Base-by-base conservation (phyloP, 2,329 filamentous ascomycete species). In the Lizonia empirigonia region DNA sequence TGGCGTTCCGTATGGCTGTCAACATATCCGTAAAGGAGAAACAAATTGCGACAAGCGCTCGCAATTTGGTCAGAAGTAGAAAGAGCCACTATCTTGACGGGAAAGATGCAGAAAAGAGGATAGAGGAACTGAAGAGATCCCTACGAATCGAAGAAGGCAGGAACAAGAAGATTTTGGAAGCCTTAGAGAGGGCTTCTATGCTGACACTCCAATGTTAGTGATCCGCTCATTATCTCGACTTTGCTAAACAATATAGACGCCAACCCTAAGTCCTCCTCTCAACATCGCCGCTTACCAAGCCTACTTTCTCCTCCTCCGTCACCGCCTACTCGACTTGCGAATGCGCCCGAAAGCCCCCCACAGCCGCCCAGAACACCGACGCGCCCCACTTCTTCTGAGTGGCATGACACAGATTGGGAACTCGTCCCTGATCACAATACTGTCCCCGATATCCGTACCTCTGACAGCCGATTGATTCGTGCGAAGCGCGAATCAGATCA, bases 21-120 rank as follows among this genome's bases (percentile, higher is more conserved):
- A 73, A 70, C 33, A 74, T 73, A 23, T 71, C 69, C 12, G 68
- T 74, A 29, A 74, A 73, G 57, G 71, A 74, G 48, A 68, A 68
- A 44, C 67, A 72, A 39, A 72, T 73, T 44, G 69, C 67, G 18
- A 66, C 59, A 12, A 67, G 65, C 9, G 67, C 71, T 15, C 58
- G 64, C 24, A 71, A 62, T 26, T 47, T 74, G 26, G 65, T 68
- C 5, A 65, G 56, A 20, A 68, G 61, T 32, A 61, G 71, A 44
- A 71, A 65, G 32, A 67, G 54, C 20, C 60, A 59, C 22, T 73
- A 74, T 33, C 45, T 72, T 2, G 55, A 69, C 8, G 61, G 62
- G 18, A 68, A 58, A 26, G 60, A 69, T 50, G 60, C 65, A 2
- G 66, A 73, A 44, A 70, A 66, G 59, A 63, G 68, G 36, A 65